A percentile compares a stretch with the other conserved stretches of the same genome.
phyloP scores from a whole-genome alignment of 2,329 filamentous ascomycete genomes.

The Cryphonectria nitschkei region DNA sequence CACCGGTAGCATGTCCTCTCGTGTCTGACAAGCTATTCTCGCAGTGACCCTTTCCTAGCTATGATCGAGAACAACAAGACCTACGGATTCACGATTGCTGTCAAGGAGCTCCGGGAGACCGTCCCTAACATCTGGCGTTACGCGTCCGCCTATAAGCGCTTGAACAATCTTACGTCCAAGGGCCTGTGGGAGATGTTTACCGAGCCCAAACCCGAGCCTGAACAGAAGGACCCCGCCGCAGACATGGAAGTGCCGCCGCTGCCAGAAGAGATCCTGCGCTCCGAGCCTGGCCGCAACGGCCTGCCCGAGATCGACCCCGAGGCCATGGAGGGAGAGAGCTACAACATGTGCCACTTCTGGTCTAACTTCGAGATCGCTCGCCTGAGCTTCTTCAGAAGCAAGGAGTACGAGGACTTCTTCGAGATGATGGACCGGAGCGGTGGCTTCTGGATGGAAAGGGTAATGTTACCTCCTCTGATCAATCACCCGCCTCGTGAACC shows the following conservation, averaged over 20 bases:
- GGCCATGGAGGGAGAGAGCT: conserved; percentile 94
- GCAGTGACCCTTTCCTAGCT: conserved; percentile 88
- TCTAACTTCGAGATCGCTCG: conserved; percentile 98
- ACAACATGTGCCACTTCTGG: conserved; percentile 99
- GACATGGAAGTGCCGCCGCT: conserved; percentile 70
- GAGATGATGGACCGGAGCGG: conserved; percentile 98
- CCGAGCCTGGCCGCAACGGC: conserved; percentile 70
- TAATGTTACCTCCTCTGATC: conserved; percentile 46
- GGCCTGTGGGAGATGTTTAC: conserved; percentile 99
- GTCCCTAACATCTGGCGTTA: conserved; percentile 99
- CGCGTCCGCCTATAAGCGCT: conserved; percentile 94
- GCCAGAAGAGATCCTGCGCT: conserved; percentile 80
- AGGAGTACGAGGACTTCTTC: conserved; percentile 97
- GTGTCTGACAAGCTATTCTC: neutral
- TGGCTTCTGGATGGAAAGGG: conserved; percentile 98
- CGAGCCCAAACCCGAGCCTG: conserved; percentile 69
- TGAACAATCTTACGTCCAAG: conserved; percentile 86
- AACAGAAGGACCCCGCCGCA: conserved; percentile 57
- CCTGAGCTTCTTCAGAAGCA: conserved; percentile 94
- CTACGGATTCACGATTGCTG: conserved; percentile 97
- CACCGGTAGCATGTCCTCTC: neutral
- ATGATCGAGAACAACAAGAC: conserved; percentile 97
- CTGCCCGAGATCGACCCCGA: conserved; percentile 86
- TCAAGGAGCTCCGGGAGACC: conserved; percentile 96
- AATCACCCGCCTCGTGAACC: conserved; percentile 5